A percentile compares a stretch with the other conserved stretches of the same genome.
These are phyloP conservation scores for Trypanosoma grayi DNA, from an alignment of 208 protist genomes.

Conservation along the genomic window DNA sequence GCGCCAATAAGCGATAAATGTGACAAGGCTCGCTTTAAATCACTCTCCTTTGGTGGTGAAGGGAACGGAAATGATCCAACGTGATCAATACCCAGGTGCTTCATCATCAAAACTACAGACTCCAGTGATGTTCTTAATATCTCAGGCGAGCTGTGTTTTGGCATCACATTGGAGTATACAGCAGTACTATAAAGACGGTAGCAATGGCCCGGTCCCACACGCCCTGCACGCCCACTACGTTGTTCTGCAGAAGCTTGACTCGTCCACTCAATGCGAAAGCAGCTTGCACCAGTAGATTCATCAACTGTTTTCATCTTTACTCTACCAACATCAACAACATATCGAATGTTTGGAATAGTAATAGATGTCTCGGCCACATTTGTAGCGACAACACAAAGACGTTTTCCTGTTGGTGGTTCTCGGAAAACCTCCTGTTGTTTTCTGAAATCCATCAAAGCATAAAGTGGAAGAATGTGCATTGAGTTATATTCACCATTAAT, in stretches of 20 bases:
- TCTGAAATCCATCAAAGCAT: slow-evolving; percentile 93
- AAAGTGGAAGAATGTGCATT: slow-evolving; percentile 98
- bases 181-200: slow-evolving; percentile 97
- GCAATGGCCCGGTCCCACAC: slow-evolving; percentile 95
- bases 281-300: slow-evolving; percentile 95
- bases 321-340: slow-evolving; percentile 98
- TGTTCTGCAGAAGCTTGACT: slow-evolving; percentile 97
- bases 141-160: slow-evolving; percentile 94
- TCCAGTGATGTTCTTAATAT: slow-evolving; percentile 90
- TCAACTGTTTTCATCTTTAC: slow-evolving; percentile 97
- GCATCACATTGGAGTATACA: slow-evolving; percentile 97
- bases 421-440: slow-evolving; percentile 95
- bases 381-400: slow-evolving; percentile 98
- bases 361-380: slow-evolving; percentile 99
- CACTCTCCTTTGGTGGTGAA: slow-evolving; percentile 60
- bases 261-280: slow-evolving; percentile 96
- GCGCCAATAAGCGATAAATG: slow-evolving; percentile 79
- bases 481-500: slow-evolving; percentile 85
- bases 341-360: slow-evolving; percentile 98
- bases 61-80: slow-evolving; percentile 89
- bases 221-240: slow-evolving; percentile 95
- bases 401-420: slow-evolving; percentile 73
- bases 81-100: slow-evolving; percentile 86
- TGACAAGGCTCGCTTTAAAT: slow-evolving; percentile 65
- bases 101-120: slow-evolving; percentile 91